Conservation (phyloP, 345 rosid species). For the Camelina neglecta region DNA sequence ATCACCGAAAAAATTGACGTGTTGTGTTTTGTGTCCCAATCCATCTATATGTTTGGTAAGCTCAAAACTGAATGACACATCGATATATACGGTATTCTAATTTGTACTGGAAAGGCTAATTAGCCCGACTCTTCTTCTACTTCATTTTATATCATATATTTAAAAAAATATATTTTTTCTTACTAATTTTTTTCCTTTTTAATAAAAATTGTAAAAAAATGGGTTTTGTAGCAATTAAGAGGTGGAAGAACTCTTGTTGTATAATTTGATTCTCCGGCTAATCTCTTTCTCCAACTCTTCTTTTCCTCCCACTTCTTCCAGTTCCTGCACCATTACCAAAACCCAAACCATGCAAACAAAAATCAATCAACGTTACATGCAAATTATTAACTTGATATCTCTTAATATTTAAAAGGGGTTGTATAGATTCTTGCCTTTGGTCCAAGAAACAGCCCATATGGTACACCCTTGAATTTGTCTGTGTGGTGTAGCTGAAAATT, state of each 20-base stretch:
- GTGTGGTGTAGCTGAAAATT: slow-evolving; percentile 77
- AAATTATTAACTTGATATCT: neutral
- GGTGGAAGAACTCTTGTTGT: slow-evolving; percentile 43
- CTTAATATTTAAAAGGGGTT: neutral
- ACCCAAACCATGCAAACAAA: slow-evolving; percentile 15
- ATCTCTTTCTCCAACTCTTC: slow-evolving; percentile 82
- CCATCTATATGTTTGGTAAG: no score
- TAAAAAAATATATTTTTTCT: neutral
- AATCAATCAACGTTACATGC: slow-evolving; percentile 1
- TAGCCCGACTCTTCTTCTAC: neutral
- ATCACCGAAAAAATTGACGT: no score
- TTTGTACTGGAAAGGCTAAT: no score
- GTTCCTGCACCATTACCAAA: slow-evolving; percentile 53
- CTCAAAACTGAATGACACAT: no score
- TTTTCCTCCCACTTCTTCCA: slow-evolving; percentile 73
- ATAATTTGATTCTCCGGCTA: slow-evolving; percentile 53
- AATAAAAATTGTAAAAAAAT: no score
- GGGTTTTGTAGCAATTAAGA: slow-evolving; percentile 12
- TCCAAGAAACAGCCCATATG: slow-evolving; percentile 87
- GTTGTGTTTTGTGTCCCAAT: no score
- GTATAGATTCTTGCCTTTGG: slow-evolving; percentile 58
- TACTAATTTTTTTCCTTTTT: neutral
- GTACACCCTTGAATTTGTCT: slow-evolving; percentile 80
- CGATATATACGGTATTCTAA: no score
- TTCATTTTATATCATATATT: neutral